Conservation (phyloP, 1,139 yeast species). For the Geotrichum siamense region DNA sequence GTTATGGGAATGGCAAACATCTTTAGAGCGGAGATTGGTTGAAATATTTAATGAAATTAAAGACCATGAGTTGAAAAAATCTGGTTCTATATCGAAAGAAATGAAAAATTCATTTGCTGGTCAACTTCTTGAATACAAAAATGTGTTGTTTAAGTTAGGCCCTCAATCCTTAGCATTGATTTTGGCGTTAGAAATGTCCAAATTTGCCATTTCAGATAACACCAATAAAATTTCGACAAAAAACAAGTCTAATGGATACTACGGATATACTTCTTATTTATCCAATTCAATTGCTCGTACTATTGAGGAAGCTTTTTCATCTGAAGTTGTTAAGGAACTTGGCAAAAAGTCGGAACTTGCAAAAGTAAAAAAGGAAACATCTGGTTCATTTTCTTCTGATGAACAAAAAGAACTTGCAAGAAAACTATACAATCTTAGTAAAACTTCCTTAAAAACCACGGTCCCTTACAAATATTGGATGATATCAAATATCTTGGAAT, state of each 20-base stretch:
- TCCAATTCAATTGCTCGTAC: constrained; percentile 4
- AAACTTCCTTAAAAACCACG: constrained; percentile 31
- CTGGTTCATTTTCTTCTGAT: neutral
- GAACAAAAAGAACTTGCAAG: constrained; percentile 7
- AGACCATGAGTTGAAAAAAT: neutral
- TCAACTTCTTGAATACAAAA: constrained; percentile 5
- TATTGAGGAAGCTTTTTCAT: constrained; percentile 16
- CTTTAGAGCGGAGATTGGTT: constrained; percentile 7
- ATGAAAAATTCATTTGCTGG: constrained; percentile 7
- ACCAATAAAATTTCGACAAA: neutral
- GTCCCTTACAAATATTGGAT: constrained; percentile 31
- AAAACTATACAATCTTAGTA: constrained; percentile 36
- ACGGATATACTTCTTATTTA: neutral
- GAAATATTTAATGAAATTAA: constrained; percentile 12
- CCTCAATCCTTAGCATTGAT: constrained; percentile 16
- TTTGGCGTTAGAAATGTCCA: constrained; percentile 17
- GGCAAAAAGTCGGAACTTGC: constrained; percentile 1
- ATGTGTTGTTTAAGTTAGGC: constrained; percentile 37
- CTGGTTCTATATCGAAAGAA: neutral
- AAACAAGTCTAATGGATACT: neutral
- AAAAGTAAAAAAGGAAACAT: constrained; percentile 1
- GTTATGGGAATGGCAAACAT: constrained; percentile 13
- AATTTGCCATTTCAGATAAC: constrained; percentile 7
- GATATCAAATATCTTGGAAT: constrained; percentile 28
- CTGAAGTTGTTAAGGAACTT: constrained; percentile 6